Conservation (phyloP, 768 basidiomycete species). For the Mycena amicta region DNA sequence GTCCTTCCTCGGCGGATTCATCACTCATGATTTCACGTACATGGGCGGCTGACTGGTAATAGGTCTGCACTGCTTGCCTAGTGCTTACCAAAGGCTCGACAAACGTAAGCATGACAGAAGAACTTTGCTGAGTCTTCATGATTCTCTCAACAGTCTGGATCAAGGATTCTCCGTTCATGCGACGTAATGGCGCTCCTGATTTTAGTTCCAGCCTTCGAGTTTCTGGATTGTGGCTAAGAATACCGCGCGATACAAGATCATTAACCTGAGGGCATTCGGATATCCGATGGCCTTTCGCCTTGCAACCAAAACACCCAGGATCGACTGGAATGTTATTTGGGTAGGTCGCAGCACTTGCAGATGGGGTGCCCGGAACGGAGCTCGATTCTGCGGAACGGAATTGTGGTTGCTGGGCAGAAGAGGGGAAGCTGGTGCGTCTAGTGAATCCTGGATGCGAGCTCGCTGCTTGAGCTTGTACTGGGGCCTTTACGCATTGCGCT, state of each 20-base stretch:
- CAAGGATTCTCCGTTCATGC: background rate
- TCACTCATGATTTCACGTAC: background rate
- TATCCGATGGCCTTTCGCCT: background rate
- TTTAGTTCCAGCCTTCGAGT: background rate
- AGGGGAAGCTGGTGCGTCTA: background rate
- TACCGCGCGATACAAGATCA: background rate
- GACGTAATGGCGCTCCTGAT: background rate
- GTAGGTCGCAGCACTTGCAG: background rate
- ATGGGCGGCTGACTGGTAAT: background rate
- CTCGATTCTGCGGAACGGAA: background rate
- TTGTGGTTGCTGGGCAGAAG: background rate
- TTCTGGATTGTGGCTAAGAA: background rate
- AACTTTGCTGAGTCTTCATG: background rate
- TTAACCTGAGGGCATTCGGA: background rate
- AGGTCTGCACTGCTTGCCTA: background rate
- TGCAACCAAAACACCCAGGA: constrained; percentile 1
- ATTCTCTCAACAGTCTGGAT: background rate
- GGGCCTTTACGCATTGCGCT: background rate
- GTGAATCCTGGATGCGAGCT: background rate
- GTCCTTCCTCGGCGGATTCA: background rate
- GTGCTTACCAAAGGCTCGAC: background rate
- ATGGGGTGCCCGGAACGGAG: background rate
- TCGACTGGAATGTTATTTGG: background rate
- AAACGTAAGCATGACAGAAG: background rate
- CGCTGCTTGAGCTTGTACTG: background rate